Base-by-base conservation (phyloP, 2,329 filamentous ascomycete species). In the Fusarium subtropicale region DNA sequence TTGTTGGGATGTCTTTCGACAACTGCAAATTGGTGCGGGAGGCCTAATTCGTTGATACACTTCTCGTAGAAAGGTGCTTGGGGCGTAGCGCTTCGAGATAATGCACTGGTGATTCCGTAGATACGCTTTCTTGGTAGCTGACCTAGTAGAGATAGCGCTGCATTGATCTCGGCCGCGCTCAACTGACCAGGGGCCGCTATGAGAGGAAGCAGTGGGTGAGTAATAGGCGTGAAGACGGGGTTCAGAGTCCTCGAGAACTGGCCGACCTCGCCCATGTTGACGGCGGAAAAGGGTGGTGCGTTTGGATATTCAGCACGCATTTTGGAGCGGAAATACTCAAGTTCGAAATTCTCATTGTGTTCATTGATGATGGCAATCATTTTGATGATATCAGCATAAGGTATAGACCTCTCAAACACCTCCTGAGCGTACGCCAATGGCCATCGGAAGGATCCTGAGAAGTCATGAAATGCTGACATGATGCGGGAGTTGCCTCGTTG, bases 391-490 rank as follows among this genome's bases (percentile, higher is more conserved):
- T 97, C 92, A 47, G 91, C 91, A 71, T 94, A 93, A 61, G 88
- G 87, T 47, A 87, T 87, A 11, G 91, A 92, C 70, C 90, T 86
- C 62, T 88, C 83, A 72, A 94, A 97, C 6, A 95, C 85, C 13
- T 86, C 82, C 74, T 92, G 88, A 2, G 92, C 92, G 70, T 91
- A 86, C 9, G 86, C 80, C 0, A 92, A 92, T 1, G 91, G 91
- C 93, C 93, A 97, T 74, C 90, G 92, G 84, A 95, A 95, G 1
- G 84, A 90, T 3, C 92, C 92, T 0, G 92, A 94, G 75, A 95
- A 95, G 81, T 96, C 93, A 77, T 97, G 93, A 75, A 95, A 96
- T 15, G 93, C 93, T n/a, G 92, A 95, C 83, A 97, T 94, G 79
- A 97, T 93, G 69, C 90, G 91, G 74, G 91, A 95, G 79, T 89